A percentile compares a stretch with the other conserved stretches of the same genome.
These are phyloP conservation scores for Allium fistulosum DNA, from an alignment of 106 monocot genomes.

Conservation along the genomic window DNA sequence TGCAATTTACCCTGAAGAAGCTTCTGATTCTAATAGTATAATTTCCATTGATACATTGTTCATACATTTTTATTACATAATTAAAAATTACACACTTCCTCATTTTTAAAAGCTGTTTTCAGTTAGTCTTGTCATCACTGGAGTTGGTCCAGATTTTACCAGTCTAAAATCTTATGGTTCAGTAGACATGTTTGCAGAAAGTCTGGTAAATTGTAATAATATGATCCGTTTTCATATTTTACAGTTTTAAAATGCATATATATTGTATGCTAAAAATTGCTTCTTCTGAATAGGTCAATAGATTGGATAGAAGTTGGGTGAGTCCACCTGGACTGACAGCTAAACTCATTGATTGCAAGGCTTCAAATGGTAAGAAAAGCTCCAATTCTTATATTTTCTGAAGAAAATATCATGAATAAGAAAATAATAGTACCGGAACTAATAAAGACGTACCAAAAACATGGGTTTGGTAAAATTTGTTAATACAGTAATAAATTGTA, in stretches of 20 bases:
- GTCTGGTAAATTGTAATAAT: conserved; percentile 34
- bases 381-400: background rate
- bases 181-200: conserved; percentile 88
- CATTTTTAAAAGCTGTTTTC: too few species aligned
- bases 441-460: background rate
- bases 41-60: background rate
- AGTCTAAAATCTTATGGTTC: conserved; percentile 75
- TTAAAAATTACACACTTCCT: too few species aligned
- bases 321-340: conserved; percentile 80
- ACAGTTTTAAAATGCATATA: background rate
- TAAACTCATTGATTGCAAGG: conserved; percentile 62
- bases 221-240: background rate
- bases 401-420: background rate
- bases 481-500: too few species aligned
- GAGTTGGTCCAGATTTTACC: too few species aligned
- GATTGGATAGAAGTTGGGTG: conserved; percentile 89
- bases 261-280: background rate
- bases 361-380: conserved; percentile 50
- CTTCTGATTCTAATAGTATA: conserved; percentile 73
- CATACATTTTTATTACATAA: background rate
- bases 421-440: background rate
- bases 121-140: too few species aligned
- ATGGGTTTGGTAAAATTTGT: too few species aligned
- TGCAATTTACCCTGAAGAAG: too few species aligned
- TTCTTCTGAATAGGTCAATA: conserved; percentile 42